Percentiles rank a stretch among this genome's conserved stretches.
phyloP scores from a whole-genome alignment of 2,329 filamentous ascomycete genomes.

The Furcasterigmium sp. region DNA sequence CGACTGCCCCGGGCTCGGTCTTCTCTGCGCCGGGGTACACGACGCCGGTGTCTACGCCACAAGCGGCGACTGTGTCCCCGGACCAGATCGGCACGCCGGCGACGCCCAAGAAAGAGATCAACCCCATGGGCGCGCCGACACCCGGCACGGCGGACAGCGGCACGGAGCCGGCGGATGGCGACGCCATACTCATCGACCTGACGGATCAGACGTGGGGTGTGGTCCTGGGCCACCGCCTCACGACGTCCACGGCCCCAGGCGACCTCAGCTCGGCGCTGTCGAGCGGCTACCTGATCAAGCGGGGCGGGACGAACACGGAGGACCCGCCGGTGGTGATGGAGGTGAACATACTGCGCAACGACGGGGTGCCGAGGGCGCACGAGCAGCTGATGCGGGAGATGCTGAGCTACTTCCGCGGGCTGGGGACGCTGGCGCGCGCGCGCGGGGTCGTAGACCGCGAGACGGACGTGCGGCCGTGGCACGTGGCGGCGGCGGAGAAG shows the following conservation, averaged over 20 bases:
- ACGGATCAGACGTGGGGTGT: slow-evolving; percentile 75
- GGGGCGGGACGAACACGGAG: slow-evolving; percentile 48
- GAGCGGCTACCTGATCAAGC: slow-evolving; percentile 63
- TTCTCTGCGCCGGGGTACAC: slow-evolving; percentile 65
- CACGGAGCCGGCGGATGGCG: slow-evolving; percentile 44
- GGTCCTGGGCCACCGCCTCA: slow-evolving; percentile 61
- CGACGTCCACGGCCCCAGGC: slow-evolving; percentile 50
- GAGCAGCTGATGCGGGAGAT: slow-evolving; percentile 68
- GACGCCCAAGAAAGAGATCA: slow-evolving; percentile 37
- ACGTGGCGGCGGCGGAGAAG: slow-evolving; percentile 67
- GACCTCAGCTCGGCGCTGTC: slow-evolving; percentile 53
- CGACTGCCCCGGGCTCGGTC: slow-evolving; percentile 36
- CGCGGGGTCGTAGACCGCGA: slow-evolving; percentile 57
- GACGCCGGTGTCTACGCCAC: slow-evolving; percentile 66
- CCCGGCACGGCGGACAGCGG: slow-evolving; percentile 37
- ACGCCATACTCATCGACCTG: slow-evolving; percentile 65
- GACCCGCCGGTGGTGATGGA: slow-evolving; percentile 58
- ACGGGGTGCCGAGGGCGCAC: slow-evolving; percentile 47
- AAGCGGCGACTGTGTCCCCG: slow-evolving; percentile 51
- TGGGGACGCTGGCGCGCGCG: slow-evolving; percentile 64
- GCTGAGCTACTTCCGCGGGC: slow-evolving; percentile 60
- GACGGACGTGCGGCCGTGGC: slow-evolving; percentile 67
- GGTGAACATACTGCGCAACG: slow-evolving; percentile 56
- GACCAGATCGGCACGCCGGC: slow-evolving; percentile 50
- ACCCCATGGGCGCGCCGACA: slow-evolving; percentile 34